Conservation (phyloP, 768 basidiomycete species). For the Chalciporus pseudorubinellus region DNA sequence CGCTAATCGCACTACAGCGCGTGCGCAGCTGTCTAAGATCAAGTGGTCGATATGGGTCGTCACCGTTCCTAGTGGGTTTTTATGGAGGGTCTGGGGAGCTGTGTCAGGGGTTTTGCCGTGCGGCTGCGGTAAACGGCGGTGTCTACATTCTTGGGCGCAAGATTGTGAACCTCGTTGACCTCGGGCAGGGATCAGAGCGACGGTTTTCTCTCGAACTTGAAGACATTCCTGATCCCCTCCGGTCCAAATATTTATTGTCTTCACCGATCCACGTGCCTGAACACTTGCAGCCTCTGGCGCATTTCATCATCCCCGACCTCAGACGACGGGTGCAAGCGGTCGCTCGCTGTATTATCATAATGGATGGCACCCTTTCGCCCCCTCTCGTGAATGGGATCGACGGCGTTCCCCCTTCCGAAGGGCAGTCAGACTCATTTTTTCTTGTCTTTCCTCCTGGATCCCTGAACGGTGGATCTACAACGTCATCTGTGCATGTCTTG, state of each 20-base stretch:
- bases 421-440: slow-evolving; percentile 56
- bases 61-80: slow-evolving; percentile 89
- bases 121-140: slow-evolving; percentile 76
- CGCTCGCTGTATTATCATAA: slow-evolving; percentile 51
- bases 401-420: slow-evolving; percentile 12
- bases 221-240: slow-evolving; percentile 59
- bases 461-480: slow-evolving; percentile 45
- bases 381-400: slow-evolving; percentile 28
- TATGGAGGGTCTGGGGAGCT: slow-evolving; percentile 94
- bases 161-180: slow-evolving; percentile 32
- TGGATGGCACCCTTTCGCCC: slow-evolving; percentile 36
- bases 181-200: slow-evolving; percentile 1
- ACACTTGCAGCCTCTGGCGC: slow-evolving; percentile 23
- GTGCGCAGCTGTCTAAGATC: slow-evolving; percentile 74
- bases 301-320: slow-evolving; percentile 9
- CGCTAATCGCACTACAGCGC: slow-evolving; percentile 63
- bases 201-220: slow-evolving; percentile 51
- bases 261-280: slow-evolving; percentile 38
- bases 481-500: slow-evolving; percentile 56
- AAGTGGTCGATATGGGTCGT: slow-evolving; percentile 81
- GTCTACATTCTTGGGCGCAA: slow-evolving; percentile 68
- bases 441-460: slow-evolving; percentile 75
- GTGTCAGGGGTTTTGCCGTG: slow-evolving; percentile 86
- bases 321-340: slow-evolving; percentile 20
- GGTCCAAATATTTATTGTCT: slow-evolving; percentile 54